Base-by-base conservation (phyloP, 495 filamentous ascomycete species). In the Aspergillus mulundensis region DNA sequence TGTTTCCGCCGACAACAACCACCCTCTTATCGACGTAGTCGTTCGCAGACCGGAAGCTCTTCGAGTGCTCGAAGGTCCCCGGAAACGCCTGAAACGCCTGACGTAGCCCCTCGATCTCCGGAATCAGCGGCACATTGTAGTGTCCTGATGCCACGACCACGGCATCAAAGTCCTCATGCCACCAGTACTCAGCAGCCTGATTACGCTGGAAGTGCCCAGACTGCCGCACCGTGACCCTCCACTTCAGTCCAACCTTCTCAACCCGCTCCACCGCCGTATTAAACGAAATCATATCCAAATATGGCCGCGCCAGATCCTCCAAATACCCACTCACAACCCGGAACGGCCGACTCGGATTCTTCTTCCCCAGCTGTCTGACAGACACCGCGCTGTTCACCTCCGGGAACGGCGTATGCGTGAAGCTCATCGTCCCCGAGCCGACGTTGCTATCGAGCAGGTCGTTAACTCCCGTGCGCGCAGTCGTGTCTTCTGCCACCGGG, bases 101-200 rank as follows among this genome's bases (percentile, higher is more conserved):
- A 15, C 30, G 46, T 14, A 70, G 42, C 0, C 68, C 66, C 0
- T 47, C 41, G 7, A 87, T 77, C 3, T 74, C 61, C 0, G 90
- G 90, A 11, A 92, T 76, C 53, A 77, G 81, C 0, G 84, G 84
- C 3, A 85, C 80, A 16, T 79, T 77, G 64, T 89, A 91, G 65
- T 95, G 89, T 0, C 90, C 90, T 21, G 77, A 86, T 2, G 88
- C 88, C 16, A 91, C 81, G 3, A 91, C 76, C 0, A 93, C 82
- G 7, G 87, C 90, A 68, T 93, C 89, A 61, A 67, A 69, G 2
- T 61, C 52, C 53, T 71, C 68, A 20, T 64, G 42, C 66, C 68
- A 71, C 68, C 66, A 69, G 57, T 69, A 64, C 28, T 71, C 67
- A 5, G 42, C 52, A 5, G 48, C 36, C 2, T 54, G 36, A 3